Conservation (phyloP, 345 rosid species). For the Rhodamnia argentea region DNA sequence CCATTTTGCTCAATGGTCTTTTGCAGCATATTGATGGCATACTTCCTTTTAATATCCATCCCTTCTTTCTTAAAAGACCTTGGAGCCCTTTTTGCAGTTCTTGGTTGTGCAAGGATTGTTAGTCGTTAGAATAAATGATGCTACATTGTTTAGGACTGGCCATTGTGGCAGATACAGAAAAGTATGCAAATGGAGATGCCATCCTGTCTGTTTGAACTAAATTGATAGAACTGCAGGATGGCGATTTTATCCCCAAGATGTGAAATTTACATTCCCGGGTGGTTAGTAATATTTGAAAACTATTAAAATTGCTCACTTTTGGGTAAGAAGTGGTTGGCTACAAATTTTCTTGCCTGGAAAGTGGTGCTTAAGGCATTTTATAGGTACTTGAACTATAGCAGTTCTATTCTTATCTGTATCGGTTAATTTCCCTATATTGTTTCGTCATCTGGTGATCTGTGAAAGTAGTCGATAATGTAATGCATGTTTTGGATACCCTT, state of each 20-base stretch:
- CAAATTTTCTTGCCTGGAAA: neutral
- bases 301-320: neutral
- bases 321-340: neutral
- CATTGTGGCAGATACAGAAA: neutral
- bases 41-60: neutral
- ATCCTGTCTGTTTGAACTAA: neutral
- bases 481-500: neutral
- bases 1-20: neutral
- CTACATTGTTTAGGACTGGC: neutral
- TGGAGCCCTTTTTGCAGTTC: neutral
- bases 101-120: neutral
- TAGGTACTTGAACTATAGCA: neutral
- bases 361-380: neutral
- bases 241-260: neutral
- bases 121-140: neutral
- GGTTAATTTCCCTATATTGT: neutral
- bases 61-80: neutral
- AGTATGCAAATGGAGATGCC: neutral
- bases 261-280: neutral
- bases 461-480: neutral
- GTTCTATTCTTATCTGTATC: neutral
- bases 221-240: neutral
- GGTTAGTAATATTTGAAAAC: neutral
- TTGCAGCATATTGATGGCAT: neutral
- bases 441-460: neutral